Base-by-base conservation (phyloP, 768 basidiomycete genomes). In the Rhodosporidiobolus sp. region DNA sequence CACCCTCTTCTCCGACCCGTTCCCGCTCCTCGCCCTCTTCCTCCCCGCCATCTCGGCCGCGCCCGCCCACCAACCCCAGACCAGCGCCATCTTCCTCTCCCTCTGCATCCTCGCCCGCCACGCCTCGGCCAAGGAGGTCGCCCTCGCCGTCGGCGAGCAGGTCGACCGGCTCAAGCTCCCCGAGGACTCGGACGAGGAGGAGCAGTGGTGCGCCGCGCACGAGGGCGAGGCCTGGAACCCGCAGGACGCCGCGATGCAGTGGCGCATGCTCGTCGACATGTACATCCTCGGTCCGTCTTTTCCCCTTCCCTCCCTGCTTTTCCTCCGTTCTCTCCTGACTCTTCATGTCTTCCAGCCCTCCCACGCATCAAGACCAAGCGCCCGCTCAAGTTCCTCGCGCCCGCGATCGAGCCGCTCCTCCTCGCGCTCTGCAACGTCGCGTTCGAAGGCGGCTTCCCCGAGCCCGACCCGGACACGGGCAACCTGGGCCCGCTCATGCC, bases 11-110 rank as follows among this genome's bases (percentile, higher is more conserved):
- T 14, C 9, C 48, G 56, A 66, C 35, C 46, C 65, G 5, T 66
- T 66, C 38, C 9, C 49, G 1, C 65, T 66, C 48, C 34, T 66
- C 65, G 24, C 49, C 28, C 48, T 30, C n/a, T 57, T 66, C 17
- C 32, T 66, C 19, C 65, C 65, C n/a, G 30, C 38, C 48, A 9
- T 58, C 38, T 50, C 56, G 1, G 22, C 46, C 65, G 4, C 26
- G 10, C 45, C 43, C 26, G 16, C 58, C 2, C 43, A 12, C 4
- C 26, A 28, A 7, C 3, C 38, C 26, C 6, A 20, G 9, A 17
- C 58, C 6, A 10, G 43, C 43, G 3, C 28, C 11, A n/a, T 38
- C 19, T 9, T 22, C 10, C 5, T 22, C 38, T 50, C 56, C 35
- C 19, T 59, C 2, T 3, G 2, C 7, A 48, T 59, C 20, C 12